Base-by-base conservation (phyloP, 805 yeast species). In the Millerozyma miso region DNA sequence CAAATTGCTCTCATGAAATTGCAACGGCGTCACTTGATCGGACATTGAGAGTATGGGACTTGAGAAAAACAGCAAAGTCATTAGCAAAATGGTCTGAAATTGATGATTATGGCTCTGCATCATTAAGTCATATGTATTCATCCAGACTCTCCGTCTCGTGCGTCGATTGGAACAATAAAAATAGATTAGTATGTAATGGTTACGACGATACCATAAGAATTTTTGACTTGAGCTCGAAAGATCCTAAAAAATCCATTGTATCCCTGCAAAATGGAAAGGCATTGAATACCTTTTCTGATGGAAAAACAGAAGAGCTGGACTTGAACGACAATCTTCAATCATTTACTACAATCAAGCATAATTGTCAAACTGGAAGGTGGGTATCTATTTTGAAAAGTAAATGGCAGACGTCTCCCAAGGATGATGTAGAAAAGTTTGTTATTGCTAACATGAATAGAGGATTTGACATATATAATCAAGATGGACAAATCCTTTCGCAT, bases 281-380 rank as follows among this genome's bases (percentile, higher is more conserved):
- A 41, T 20, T 35, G 23, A 34, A 46, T 33, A 41, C 42, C 35
- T 43, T 38, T 5, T 43, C 39, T 18, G 37, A 35, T 23, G 35
- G 41, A 4, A 44, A 47, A 5, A 7, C 29, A 10, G 55, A 46
- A 1, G 52, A 43, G 1, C 42, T 38, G n/a, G 36, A 15, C 35
- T 52, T 53, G 3, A 67, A 74, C 1, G 56, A 54, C 5, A 76
- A 74, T 40, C 52, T 88, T 29, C 59, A 54, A n/a, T 95, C 96
- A 0, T 56, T 73, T 20, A 73, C 78, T 19, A 78, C 79, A 7
- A 71, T 91, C 39, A 78, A 77, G 43, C 99, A 93, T 59, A 93
- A 93, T 56, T 93, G 99, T 65, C 96, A 91, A 62, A 85, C 97
- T 0, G 99, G 99, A 0, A 73, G 96, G 50, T 91, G 99, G 99